phyloP scores from a whole-genome alignment of 495 filamentous ascomycete species.

The Aspergillus ellipticus region DNA sequence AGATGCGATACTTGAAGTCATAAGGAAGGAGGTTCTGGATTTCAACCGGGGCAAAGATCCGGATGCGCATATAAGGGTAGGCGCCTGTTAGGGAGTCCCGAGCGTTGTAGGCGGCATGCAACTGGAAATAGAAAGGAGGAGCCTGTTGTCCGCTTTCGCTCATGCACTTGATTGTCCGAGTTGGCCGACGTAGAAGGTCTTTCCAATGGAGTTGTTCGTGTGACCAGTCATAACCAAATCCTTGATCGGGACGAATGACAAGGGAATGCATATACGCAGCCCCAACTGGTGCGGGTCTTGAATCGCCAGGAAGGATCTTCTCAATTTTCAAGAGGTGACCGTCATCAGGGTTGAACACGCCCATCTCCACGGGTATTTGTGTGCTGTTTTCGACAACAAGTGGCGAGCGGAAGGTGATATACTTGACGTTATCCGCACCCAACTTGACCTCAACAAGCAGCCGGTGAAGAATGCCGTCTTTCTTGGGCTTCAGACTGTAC shows the following conservation, averaged over 20 bases:
- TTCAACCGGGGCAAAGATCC: conserved; percentile 86
- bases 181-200: conserved; percentile 79
- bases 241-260: conserved; percentile 89
- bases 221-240: conserved; percentile 95
- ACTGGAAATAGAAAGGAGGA: conserved; percentile 93
- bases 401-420: conserved; percentile 93
- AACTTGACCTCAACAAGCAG: conserved; percentile 89
- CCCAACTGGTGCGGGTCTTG: conserved; percentile 86
- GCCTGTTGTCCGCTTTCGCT: conserved; percentile 73
- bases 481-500: conserved; percentile 79
- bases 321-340: conserved; percentile 95
- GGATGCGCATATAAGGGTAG: conserved; percentile 93
- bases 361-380: conserved; percentile 91
- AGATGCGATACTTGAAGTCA: conserved; percentile 98
- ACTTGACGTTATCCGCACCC: conserved; percentile 90
- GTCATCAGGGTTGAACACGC: conserved; percentile 84
- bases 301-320: conserved; percentile 90
- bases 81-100: conserved; percentile 73
- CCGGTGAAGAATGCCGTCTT: conserved; percentile 79
- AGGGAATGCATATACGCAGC: conserved; percentile 87
- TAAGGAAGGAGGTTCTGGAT: conserved; percentile 92
- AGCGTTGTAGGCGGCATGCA: conserved; percentile 77
- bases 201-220: conserved; percentile 86
- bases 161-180: conserved; percentile 78
- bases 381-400: conserved; percentile 97